A percentile compares a stretch with the other conserved stretches of the same genome.
Evolutionary conservation across 2,329 filamentous ascomycete species (phyloP).

Genomic region (Lasiodiplodia sp.): DNA sequence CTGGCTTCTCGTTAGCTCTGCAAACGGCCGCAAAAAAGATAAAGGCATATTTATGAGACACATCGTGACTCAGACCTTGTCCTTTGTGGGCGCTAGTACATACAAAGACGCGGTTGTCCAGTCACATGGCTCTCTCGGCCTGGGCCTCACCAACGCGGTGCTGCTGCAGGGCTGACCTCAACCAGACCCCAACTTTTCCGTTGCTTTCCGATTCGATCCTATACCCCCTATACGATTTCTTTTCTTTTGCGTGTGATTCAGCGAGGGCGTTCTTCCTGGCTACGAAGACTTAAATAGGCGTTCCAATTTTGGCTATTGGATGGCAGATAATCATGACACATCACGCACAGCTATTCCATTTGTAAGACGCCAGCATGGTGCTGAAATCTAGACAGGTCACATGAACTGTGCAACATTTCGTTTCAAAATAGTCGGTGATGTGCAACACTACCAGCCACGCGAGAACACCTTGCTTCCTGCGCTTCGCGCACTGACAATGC

Average conservation of each 20-base stretch:
- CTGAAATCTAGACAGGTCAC: background rate
- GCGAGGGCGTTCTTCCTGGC: constrained; percentile 13
- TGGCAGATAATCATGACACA: background rate
- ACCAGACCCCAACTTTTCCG: background rate
- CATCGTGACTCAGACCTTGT: background rate
- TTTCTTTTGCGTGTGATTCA: background rate
- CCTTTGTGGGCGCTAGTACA: constrained; percentile 3
- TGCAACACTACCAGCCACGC: background rate
- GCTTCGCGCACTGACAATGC: background rate
- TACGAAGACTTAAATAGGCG: background rate
- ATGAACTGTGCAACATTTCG: constrained; percentile 1
- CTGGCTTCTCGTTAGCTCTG: background rate
- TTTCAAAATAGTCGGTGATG: background rate
- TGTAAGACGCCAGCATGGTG: background rate
- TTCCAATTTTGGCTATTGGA: background rate
- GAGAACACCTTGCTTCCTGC: background rate
- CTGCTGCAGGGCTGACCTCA: background rate
- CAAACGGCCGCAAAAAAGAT: background rate
- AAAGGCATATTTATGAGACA: constrained; percentile 9
- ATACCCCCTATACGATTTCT: constrained; percentile 10
- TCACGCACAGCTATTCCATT: background rate
- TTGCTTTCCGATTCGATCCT: constrained; percentile 17
- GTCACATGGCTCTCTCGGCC: constrained; percentile 4
- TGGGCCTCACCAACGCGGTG: background rate
- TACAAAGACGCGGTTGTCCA: background rate